Conservation (phyloP, 1,139 yeast genomes). For the Lodderomyces jiufengensis region DNA sequence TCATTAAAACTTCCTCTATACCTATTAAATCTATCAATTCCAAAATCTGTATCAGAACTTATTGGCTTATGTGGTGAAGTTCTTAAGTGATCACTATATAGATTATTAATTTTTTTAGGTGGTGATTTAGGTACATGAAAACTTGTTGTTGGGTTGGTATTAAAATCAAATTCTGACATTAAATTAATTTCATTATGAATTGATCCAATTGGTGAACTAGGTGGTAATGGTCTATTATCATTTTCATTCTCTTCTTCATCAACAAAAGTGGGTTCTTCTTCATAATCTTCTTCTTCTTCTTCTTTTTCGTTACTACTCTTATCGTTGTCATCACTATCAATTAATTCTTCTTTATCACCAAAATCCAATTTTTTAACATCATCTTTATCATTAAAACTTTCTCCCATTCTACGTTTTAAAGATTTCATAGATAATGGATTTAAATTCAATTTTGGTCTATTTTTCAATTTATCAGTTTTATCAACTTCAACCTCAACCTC, state of each 20-base stretch:
- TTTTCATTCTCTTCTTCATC: conserved; percentile 17
- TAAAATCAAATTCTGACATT: conserved; percentile 26
- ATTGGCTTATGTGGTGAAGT: conserved; percentile 12
- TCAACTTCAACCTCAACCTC: conserved; percentile 3
- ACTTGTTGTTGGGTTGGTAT: conserved; percentile 19
- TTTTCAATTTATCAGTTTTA: too few relatives aligned
- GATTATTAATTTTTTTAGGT: conserved; percentile 6
- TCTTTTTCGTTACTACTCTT: conserved; percentile 1
- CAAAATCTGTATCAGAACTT: conserved; percentile 47
- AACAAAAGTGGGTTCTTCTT: conserved; percentile 16
- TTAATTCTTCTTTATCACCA: conserved; percentile 3
- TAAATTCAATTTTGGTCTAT: conserved; percentile 4
- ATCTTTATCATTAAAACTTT: conserved; percentile 44
- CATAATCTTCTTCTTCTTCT: conserved; percentile 3
- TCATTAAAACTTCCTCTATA: conserved; percentile 26
- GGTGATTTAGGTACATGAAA: conserved; percentile 29
- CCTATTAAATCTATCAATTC: conserved; percentile 44
- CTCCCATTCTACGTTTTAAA: conserved; percentile 45
- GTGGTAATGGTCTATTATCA: conserved; percentile 17
- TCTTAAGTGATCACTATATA: conserved; percentile 1
- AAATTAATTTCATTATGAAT: conserved; percentile 13
- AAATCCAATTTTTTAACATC: conserved; percentile 37
- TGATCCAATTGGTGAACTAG: conserved; percentile 27
- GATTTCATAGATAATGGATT: conserved; percentile 23
- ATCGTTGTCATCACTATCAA: conserved; percentile 8